Percentiles rank a stretch among this genome's conserved stretches.
These are phyloP conservation scores for Botryotinia calthae DNA, from an alignment of 2,329 filamentous ascomycete species.

Conservation along the genomic window DNA sequence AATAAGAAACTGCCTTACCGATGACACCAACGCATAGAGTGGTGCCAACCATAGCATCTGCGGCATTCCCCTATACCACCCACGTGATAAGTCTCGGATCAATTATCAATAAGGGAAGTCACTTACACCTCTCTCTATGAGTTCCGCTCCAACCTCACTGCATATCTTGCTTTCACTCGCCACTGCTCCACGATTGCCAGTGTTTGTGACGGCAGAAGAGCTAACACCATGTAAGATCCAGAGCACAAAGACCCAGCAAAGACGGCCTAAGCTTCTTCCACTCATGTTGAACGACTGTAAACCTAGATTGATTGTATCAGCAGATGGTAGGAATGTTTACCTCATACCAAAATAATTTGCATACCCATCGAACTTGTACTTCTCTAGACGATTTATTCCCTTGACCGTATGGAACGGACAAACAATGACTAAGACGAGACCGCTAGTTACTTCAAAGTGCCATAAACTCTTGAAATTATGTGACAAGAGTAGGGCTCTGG, in stretches of 20 bases:
- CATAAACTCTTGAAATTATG: neutral
- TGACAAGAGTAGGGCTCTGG: neutral
- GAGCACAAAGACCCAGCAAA: neutral
- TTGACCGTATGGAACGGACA: neutral
- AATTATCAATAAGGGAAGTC: neutral
- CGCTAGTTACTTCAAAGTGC: neutral
- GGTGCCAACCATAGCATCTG: constrained; percentile 72
- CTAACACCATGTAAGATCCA: neutral
- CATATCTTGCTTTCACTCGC: constrained; percentile 53
- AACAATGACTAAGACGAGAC: neutral
- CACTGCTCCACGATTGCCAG: constrained; percentile 44
- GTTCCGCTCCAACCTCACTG: constrained; percentile 50
- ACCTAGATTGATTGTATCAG: neutral
- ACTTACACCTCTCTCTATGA: constrained; percentile 48
- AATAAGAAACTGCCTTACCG: constrained; percentile 43
- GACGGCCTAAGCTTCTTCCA: neutral
- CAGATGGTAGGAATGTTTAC: neutral
- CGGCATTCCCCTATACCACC: constrained; percentile 61
- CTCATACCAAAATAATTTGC: neutral
- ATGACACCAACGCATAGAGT: constrained; percentile 73
- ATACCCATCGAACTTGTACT: neutral
- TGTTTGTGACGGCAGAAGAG: neutral
- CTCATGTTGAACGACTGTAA: neutral
- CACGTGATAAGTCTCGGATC: constrained; percentile 26
- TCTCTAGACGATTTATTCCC: neutral